Base-by-base conservation (phyloP, 129 eudicot genomes). In the Lactuca sativa region DNA sequence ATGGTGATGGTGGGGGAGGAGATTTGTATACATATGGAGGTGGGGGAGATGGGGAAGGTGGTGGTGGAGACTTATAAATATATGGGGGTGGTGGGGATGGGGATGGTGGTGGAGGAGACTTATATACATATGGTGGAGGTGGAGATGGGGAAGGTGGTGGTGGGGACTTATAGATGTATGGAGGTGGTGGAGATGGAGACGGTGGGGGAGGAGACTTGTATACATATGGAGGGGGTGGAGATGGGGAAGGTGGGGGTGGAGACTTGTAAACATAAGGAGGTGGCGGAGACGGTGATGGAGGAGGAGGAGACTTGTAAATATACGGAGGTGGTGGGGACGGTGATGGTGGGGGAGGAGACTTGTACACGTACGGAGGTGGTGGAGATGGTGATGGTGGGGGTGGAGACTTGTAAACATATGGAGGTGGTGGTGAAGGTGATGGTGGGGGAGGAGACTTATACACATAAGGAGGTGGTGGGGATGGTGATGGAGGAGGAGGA, bases 201-300 rank as follows among this genome's bases (percentile, higher is more conserved):
- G 75, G 75, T 43, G 75, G 66, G 1, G 75, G 75, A 0, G 75
- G 75, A 0, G 75, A 70, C 59, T 58, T 70, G 18, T 70, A 70
- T 0, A 58, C 14, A 2, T 70, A 70, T 25, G 75, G 75, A 7
- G 75, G 75, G 0, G 75, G 75, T 32, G 66, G 75, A 0, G 75
- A 70, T 1, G 75, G 58, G 0, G 66, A 58, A 2, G 75, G 66
- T 43, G 75, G 75, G 0, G 75, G 75, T 0, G 75, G 75, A 4
- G 75, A 70, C 66, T 43, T 58, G 33, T 70, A 57, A 0, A 58
- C 4, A 9, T 66, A 66, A 0, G 72, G 72, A 25, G 72, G 78
- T 37, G 78, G 78, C 6, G 78, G 78, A 0, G 78, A 74, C n/a
- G 71, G 71, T n/a, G 71, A 17, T 64, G 72, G 78, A 16, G 72